Evolutionary conservation across 2,329 filamentous ascomycete genomes (phyloP).

Genomic region (Hortaea werneckii): DNA sequence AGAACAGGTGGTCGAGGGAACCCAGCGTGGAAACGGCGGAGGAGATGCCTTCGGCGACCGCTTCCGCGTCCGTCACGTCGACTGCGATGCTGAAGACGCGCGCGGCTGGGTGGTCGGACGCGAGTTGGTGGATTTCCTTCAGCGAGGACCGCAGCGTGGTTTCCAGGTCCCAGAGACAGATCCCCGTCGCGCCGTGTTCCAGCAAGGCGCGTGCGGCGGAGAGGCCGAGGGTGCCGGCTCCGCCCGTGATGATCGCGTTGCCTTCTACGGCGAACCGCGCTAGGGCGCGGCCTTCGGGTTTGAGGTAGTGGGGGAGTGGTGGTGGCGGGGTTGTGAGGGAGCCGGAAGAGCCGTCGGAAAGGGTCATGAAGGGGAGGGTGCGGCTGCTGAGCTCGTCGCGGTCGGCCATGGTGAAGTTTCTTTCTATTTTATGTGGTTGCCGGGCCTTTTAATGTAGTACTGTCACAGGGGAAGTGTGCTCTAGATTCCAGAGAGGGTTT

Average conservation of each 20-base stretch:
- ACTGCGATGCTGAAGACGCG: slow-evolving; percentile 43
- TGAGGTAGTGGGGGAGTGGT: slow-evolving; percentile 33
- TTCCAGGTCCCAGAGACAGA: slow-evolving; percentile 53
- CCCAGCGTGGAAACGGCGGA: slow-evolving; percentile 37
- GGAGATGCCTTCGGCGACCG: slow-evolving; percentile 36
- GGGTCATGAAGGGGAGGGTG: slow-evolving; percentile 39
- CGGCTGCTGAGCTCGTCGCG: slow-evolving; percentile 36
- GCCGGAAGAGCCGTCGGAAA: slow-evolving; percentile 33
- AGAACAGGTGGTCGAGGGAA: slow-evolving; percentile 46
- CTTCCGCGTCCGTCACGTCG: slow-evolving; percentile 48
- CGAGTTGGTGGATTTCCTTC: slow-evolving; percentile 37
- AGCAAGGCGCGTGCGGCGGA: slow-evolving; percentile 52
- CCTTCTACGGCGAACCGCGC: slow-evolving; percentile 43
- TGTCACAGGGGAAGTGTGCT: no score
- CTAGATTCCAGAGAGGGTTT: no score
- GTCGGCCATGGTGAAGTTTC: slow-evolving; percentile 19
- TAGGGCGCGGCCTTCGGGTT: slow-evolving; percentile 32
- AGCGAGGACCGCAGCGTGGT: slow-evolving; percentile 30
- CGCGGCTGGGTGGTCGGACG: slow-evolving; percentile 43
- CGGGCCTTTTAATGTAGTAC: no score
- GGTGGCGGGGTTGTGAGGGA: slow-evolving; percentile 37
- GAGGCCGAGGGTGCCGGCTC: slow-evolving; percentile 54
- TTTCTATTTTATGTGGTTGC: no score
- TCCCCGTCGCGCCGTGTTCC: slow-evolving; percentile 52
- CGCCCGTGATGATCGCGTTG: slow-evolving; percentile 53